Evolutionary conservation across 1,139 yeast species (phyloP).

Genomic region (Scheffersomyces insectosa): DNA sequence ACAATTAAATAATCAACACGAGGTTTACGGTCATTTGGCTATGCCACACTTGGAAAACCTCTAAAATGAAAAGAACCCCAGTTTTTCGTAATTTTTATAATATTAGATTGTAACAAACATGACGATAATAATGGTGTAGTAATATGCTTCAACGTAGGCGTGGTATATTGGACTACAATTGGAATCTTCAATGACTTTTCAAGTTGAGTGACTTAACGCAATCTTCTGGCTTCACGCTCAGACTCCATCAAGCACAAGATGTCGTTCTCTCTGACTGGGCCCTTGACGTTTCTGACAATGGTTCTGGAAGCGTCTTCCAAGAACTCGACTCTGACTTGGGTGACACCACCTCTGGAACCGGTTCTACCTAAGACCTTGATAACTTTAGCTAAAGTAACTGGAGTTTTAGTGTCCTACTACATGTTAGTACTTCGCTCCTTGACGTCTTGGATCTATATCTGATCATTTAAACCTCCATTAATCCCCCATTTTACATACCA

Average conservation of each 20-base stretch:
- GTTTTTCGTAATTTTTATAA: background rate
- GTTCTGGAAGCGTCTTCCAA: slow-evolving; percentile 98
- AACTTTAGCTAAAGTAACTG: slow-evolving; percentile 99
- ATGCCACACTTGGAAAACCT: background rate
- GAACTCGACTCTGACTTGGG: slow-evolving; percentile 99
- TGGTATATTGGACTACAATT: background rate
- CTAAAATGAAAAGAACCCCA: background rate
- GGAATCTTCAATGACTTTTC: background rate
- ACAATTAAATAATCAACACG: background rate
- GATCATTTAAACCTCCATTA: background rate
- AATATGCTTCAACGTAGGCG: background rate
- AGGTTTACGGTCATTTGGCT: too few relatives aligned
- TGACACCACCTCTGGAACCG: slow-evolving; percentile 99
- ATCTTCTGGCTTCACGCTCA: slow-evolving; percentile 97
- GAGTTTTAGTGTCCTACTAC: slow-evolving; percentile 77
- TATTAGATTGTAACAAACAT: background rate
- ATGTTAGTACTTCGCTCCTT: slow-evolving; percentile 15
- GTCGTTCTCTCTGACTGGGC: slow-evolving; percentile 99
- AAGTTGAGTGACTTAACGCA: slow-evolving; percentile 36
- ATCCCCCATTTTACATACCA: slow-evolving; percentile 19
- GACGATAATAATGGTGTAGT: background rate
- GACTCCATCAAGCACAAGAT: slow-evolving; percentile 99
- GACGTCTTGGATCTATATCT: background rate
- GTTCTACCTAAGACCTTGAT: slow-evolving; percentile 99
- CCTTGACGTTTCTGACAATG: slow-evolving; percentile 99